Conservation (phyloP, 2,329 filamentous ascomycete species). For the Paecilomyces formosus region DNA sequence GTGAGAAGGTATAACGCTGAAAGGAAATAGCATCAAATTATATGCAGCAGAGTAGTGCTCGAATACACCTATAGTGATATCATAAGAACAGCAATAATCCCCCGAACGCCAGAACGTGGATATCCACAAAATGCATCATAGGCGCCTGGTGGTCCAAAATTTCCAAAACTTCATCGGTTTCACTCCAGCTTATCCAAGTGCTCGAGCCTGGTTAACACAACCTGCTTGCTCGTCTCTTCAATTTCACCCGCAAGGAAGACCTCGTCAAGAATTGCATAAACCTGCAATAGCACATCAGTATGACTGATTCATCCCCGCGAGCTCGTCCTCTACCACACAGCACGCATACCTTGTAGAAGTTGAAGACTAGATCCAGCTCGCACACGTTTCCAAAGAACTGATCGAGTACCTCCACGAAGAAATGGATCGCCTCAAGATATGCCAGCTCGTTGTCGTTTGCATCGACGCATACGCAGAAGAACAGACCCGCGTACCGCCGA, state of each 20-base stretch:
- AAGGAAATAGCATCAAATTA: not conserved
- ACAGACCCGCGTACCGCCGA: slow-evolving; percentile 91
- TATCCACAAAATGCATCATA: not conserved
- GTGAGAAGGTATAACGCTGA: no score
- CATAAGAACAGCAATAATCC: not conserved
- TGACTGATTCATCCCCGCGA: not conserved
- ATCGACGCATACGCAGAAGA: slow-evolving; percentile 99
- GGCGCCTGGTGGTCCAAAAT: not conserved
- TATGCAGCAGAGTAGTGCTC: not conserved
- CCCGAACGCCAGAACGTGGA: not conserved
- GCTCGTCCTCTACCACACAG: not conserved
- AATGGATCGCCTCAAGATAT: slow-evolving; percentile 95
- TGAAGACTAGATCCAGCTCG: slow-evolving; percentile 82
- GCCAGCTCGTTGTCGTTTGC: slow-evolving; percentile 98
- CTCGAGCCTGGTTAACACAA: slow-evolving; percentile 86
- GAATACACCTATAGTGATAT: not conserved
- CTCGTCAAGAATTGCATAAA: slow-evolving; percentile 97
- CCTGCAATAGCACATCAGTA: slow-evolving; percentile 38
- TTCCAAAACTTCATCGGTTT: slow-evolving; percentile 10
- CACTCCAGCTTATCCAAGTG: slow-evolving; percentile 95
- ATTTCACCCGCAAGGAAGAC: slow-evolving; percentile 97
- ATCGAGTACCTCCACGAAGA: slow-evolving; percentile 98
- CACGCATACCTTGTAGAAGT: slow-evolving; percentile 57
- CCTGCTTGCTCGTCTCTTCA: slow-evolving; percentile 97
- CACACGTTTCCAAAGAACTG: slow-evolving; percentile 99